Evolutionary conservation across 768 basidiomycete genomes (phyloP).

Genomic region (Lenzites betulinus): DNA sequence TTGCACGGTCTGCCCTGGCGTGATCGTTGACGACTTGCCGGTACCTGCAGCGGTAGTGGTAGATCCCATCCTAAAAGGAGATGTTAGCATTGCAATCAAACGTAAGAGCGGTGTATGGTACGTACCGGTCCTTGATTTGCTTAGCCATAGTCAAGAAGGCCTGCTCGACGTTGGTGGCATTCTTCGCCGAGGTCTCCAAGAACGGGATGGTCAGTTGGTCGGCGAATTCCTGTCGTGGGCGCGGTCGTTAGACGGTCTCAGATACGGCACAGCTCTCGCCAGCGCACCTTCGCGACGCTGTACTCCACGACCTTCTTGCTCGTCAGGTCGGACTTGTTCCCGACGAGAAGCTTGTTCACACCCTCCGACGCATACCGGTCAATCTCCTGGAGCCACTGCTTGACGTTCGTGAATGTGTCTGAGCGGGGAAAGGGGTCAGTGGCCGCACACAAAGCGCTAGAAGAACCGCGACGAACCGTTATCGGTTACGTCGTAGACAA

Average conservation of each 20-base stretch:
- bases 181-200: conserved; percentile 99
- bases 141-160: conserved; percentile 99
- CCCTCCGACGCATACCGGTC: conserved; percentile 97
- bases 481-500: conserved; percentile 98
- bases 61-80: conserved; percentile 71
- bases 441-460: not conserved
- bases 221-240: conserved; percentile 74
- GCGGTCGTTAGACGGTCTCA: not conserved
- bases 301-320: conserved; percentile 96
- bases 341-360: conserved; percentile 97
- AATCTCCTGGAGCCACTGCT: conserved; percentile 93
- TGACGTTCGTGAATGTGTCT: conserved; percentile 96
- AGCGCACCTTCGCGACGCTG: conserved; percentile 75
- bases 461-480: conserved; percentile 54
- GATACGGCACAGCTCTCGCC: not conserved
- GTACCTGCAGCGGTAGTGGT: conserved; percentile 67
- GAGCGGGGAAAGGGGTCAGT: conserved; percentile 5
- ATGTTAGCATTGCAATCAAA: not conserved
- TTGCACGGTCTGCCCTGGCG: conserved; percentile 81
- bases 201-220: conserved; percentile 93
- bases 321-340: conserved; percentile 98
- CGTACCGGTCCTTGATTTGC: conserved; percentile 90
- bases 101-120: not conserved
- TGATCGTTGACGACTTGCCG: conserved; percentile 81
- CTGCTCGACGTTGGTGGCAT: conserved; percentile 97